Conservation (phyloP, 2,329 filamentous ascomycete genomes). For the Diaporthe sp. region DNA sequence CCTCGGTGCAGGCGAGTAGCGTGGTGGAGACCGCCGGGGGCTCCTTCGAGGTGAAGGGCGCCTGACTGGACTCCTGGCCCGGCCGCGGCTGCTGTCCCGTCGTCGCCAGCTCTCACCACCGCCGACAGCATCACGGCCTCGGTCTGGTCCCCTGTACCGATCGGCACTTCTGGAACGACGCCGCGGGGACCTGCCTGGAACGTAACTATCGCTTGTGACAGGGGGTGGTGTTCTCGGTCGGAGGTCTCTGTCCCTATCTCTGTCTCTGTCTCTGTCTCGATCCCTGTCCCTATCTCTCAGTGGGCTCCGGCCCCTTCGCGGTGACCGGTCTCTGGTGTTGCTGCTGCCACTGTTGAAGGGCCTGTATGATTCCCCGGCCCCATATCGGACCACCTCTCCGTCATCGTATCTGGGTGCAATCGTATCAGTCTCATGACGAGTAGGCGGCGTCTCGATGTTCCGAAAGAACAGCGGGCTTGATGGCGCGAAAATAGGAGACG, state of each 20-base stretch:
- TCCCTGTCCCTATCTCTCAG: slow-evolving; percentile 49
- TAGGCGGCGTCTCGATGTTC: background rate
- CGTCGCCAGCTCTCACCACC: slow-evolving; percentile 55
- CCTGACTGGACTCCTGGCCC: slow-evolving; percentile 53
- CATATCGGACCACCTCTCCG: slow-evolving; percentile 73
- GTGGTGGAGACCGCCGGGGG: slow-evolving; percentile 51
- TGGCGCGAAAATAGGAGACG: background rate
- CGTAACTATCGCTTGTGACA: slow-evolving; percentile 56
- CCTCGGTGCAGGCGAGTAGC: slow-evolving; percentile 54
- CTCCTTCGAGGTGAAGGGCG: slow-evolving; percentile 50
- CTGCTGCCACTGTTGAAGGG: slow-evolving; percentile 62
- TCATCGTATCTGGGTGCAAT: slow-evolving; percentile 66
- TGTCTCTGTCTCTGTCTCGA: slow-evolving; percentile 50
- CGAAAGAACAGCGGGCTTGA: background rate
- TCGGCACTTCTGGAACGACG: slow-evolving; percentile 59
- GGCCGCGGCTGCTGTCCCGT: slow-evolving; percentile 56
- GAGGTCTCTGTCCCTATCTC: slow-evolving; percentile 48
- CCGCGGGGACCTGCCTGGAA: slow-evolving; percentile 57
- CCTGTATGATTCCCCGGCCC: slow-evolving; percentile 73
- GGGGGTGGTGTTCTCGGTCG: slow-evolving; percentile 48
- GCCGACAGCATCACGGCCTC: slow-evolving; percentile 49
- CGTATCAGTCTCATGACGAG: slow-evolving; percentile 41
- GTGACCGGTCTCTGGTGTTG: slow-evolving; percentile 45
- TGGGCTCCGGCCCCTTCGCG: slow-evolving; percentile 46
- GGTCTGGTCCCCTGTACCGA: slow-evolving; percentile 55